phyloP scores from a whole-genome alignment of 768 basidiomycete genomes.

The Lentinula sp. region DNA sequence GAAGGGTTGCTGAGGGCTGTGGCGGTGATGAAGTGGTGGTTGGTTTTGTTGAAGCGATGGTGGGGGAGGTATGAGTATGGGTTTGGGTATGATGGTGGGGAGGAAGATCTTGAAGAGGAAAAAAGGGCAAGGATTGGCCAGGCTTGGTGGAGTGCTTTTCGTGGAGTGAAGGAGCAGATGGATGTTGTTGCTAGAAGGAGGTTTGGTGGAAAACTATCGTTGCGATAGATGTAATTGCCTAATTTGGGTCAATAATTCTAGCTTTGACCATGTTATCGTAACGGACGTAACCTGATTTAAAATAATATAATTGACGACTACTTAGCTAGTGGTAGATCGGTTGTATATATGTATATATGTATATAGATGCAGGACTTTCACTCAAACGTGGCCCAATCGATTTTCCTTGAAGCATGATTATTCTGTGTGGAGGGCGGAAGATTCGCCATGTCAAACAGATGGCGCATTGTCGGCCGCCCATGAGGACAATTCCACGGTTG shows the following conservation, averaged over 20 bases:
- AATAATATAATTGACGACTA: too few species aligned
- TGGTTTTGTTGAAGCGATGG: conserved; percentile 55
- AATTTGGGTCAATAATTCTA: not conserved
- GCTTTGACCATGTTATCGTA: not conserved
- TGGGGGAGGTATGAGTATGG: conserved; percentile 53
- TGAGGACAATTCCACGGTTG: conserved; percentile 91
- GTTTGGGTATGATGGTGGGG: conserved; percentile 29
- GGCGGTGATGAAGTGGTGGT: conserved; percentile 79
- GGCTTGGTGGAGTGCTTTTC: conserved; percentile 81
- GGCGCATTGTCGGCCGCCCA: conserved; percentile 79
- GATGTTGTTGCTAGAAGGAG: conserved; percentile 57
- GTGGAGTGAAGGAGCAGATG: conserved; percentile 59
- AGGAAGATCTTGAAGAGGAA: conserved; percentile 22
- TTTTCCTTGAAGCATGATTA: not conserved
- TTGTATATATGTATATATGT: not conserved
- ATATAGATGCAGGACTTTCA: not conserved
- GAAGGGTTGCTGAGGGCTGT: conserved; percentile 61
- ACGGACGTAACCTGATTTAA: too few species aligned
- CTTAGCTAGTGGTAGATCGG: too few species aligned
- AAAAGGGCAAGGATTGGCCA: conserved; percentile 43
- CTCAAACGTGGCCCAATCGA: not conserved
- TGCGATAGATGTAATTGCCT: conserved; percentile 35
- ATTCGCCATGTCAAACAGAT: conserved; percentile 47
- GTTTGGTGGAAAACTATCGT: conserved; percentile 67
- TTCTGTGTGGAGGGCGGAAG: not conserved